phyloP scores from a whole-genome alignment of 1,139 yeast species.

The Suhomyces atakaporum region DNA sequence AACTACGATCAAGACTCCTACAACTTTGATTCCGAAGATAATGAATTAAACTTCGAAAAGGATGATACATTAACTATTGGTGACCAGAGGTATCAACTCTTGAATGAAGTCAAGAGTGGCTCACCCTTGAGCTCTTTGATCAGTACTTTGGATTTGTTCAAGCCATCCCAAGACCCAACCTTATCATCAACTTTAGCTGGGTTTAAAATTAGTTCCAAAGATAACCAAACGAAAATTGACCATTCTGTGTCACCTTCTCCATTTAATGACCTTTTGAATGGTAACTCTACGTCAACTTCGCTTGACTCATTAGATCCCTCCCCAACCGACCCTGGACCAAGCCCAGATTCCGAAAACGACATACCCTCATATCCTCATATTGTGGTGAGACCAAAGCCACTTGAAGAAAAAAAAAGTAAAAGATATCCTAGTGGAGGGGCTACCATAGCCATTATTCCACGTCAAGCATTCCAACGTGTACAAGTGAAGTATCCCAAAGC shows the following conservation, averaged over 20 bases:
- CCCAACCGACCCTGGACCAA: no score
- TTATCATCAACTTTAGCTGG: slow-evolving; percentile 36
- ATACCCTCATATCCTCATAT: slow-evolving; percentile 39
- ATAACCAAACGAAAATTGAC: slow-evolving; percentile 1
- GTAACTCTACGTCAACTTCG: slow-evolving; percentile 9
- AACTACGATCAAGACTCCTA: slow-evolving; percentile 12
- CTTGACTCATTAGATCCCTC: no score
- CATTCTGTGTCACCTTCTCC: slow-evolving; percentile 13
- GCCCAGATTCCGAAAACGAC: background rate
- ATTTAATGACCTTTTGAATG: slow-evolving; percentile 15
- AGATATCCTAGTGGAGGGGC: slow-evolving; percentile 41
- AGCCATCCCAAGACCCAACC: slow-evolving; percentile 8
- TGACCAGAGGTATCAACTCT: slow-evolving; percentile 64
- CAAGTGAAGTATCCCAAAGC: slow-evolving; percentile 82
- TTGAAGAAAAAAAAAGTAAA: slow-evolving; percentile 12
- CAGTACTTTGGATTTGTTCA: slow-evolving; percentile 68
- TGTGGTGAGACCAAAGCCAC: slow-evolving; percentile 58
- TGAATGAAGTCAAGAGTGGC: slow-evolving; percentile 86
- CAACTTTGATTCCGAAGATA: slow-evolving; percentile 16
- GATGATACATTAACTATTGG: slow-evolving; percentile 50
- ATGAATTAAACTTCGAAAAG: slow-evolving; percentile 30
- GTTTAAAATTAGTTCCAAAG: slow-evolving; percentile 20
- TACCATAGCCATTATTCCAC: slow-evolving; percentile 90
- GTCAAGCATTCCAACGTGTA: slow-evolving; percentile 73
- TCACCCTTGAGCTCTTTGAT: slow-evolving; percentile 82